Conservation (phyloP, 176 grass and related monocot genomes). For the Oryza punctata region DNA sequence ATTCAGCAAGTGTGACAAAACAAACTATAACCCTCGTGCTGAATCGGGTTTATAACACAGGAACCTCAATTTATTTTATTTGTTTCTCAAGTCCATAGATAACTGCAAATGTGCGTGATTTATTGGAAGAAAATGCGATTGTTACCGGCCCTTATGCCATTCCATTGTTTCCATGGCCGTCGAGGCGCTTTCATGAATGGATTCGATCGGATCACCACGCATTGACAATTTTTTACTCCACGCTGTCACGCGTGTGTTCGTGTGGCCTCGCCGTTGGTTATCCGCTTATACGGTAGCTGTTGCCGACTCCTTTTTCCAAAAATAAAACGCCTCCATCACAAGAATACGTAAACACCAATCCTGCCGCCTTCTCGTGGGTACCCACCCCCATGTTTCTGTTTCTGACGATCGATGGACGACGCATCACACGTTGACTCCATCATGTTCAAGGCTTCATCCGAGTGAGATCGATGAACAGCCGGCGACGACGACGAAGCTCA, state of each 20-base stretch:
- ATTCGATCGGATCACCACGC: too few species aligned
- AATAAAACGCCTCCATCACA: not conserved
- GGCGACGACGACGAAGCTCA: not conserved
- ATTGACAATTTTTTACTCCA: too few species aligned
- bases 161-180: too few species aligned
- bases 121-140: not conserved
- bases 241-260: not conserved
- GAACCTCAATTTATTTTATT: not conserved
- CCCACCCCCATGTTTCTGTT: not conserved
- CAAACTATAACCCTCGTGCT: not conserved
- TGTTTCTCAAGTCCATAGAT: not conserved
- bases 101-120: not conserved
- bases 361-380: not conserved
- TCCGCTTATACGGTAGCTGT: not conserved
- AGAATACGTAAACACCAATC: not conserved
- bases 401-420: not conserved
- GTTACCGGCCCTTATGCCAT: not conserved
- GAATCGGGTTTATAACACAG: not conserved
- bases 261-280: not conserved
- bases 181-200: too few species aligned
- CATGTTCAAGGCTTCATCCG: not conserved
- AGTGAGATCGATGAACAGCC: not conserved
- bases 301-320: not conserved
- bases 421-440: not conserved
- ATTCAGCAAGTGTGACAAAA: conserved; percentile 44